Percentiles rank a stretch among this genome's conserved stretches.
phyloP scores from a whole-genome alignment of 176 grass and related monocot species.

The Zea luxurians region DNA sequence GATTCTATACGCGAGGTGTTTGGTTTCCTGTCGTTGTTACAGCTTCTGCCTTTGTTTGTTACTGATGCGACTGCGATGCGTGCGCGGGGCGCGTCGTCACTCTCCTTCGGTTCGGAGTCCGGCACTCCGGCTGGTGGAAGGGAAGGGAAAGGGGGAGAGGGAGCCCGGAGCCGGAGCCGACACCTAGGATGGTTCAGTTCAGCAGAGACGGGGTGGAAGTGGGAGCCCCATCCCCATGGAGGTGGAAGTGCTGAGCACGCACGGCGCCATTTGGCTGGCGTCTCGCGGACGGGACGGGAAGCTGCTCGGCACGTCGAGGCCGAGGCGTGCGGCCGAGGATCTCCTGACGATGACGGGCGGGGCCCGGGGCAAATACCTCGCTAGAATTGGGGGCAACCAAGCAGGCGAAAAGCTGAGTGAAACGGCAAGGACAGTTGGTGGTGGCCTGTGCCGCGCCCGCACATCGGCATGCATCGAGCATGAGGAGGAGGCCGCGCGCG shows the following conservation, averaged over 20 bases:
- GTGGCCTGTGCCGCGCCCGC: too few species aligned
- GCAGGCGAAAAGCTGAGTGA: too few species aligned
- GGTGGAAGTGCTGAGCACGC: not conserved
- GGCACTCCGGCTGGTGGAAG: not conserved
- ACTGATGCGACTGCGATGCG: conserved; percentile 17
- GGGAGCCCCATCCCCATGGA: not conserved
- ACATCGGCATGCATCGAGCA: too few species aligned
- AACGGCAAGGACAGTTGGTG: too few species aligned
- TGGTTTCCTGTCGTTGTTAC: not conserved
- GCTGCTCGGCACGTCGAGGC: not conserved
- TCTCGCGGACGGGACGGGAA: not conserved
- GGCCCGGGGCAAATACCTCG: not conserved
- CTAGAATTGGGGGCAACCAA: not conserved
- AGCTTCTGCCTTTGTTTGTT: not conserved
- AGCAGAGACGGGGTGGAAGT: not conserved
- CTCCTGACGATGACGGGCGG: conserved; percentile 13
- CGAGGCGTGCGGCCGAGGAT: not conserved
- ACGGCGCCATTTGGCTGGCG: not conserved
- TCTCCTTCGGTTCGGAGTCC: not conserved
- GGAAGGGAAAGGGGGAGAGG: not conserved
- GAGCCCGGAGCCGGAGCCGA: not conserved
- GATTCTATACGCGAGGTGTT: not conserved
- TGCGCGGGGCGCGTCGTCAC: conserved; percentile 10
- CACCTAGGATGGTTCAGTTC: not conserved
- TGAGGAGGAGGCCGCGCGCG: too few species aligned